Evolutionary conservation across 2,329 filamentous ascomycete species (phyloP), one percentile per base, ranked within the genome.

Genomic region (Ascomycota sp.): DNA sequence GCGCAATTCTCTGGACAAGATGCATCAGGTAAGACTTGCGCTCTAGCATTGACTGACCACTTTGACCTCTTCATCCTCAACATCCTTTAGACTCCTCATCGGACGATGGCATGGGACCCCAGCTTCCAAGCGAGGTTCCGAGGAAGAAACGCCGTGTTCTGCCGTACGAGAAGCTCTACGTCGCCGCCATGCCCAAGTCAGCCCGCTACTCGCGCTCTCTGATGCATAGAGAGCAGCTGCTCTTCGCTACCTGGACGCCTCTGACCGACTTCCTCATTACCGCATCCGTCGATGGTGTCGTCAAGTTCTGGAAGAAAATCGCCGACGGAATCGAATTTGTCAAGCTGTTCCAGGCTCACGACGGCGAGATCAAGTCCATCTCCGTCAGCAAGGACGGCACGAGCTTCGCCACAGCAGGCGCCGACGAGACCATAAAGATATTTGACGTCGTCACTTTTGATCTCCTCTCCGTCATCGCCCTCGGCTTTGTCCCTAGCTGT

Each of bases 261-360:
- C 60, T 76, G 35, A 94, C 86, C 35, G 89, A 95, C 41, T 98
- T 98, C 47, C 62, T 98, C 23, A 89, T 98, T 37, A 98, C 89
- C 1, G 81, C 79, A 36, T 95, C 89, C 0, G 58, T 80, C 26
- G 89, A 98, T 47, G 91, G 91, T n/a, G 77, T 86, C 1, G 86
- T 95, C 41, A 98, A 98, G 53, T 98, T 98, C 51, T 98, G 89
- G 89, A 98, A 98, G 59, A 98, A 98, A 57, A 69, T 79, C 38
- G 75, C 71, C 2, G 74, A 80, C 22, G 81, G 81, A 1, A 79
- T 98, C 34, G 91, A 98, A 55, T 98, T 98, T 46, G 86, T 95
- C 31, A 98, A 98, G 56, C 85, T 98, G 55, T 98, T 93, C 57
- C 76, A 75, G 46, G 85, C 89, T 7, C 91, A 98, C 53, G 64